Conservation (phyloP, 176 grass and related monocot genomes). For the Neostapfia colusana region DNA sequence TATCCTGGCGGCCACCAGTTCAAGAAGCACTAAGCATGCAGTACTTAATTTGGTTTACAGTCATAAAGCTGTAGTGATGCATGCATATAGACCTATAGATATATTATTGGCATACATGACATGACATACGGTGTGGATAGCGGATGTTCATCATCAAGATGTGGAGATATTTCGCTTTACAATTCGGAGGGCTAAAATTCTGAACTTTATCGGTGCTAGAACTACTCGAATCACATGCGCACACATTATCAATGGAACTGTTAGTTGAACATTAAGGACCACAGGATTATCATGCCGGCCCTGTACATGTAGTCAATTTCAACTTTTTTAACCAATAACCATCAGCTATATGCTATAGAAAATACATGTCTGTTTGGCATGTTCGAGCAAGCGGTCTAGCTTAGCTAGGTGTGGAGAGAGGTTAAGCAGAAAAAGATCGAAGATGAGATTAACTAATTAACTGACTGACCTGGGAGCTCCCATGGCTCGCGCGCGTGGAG, state of each 20-base stretch:
- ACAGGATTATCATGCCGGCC: no score
- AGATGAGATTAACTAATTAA: background rate
- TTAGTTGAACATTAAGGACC: background rate
- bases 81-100: background rate
- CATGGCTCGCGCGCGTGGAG: conserved; percentile 73
- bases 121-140: no score
- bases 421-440: background rate
- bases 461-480: conserved; percentile 67
- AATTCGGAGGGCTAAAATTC: background rate
- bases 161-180: background rate
- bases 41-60: background rate
- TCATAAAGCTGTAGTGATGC: background rate
- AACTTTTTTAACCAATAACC: no score
- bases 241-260: background rate
- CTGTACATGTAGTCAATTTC: no score
- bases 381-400: background rate
- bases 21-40: background rate
- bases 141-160: background rate
- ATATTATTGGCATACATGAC: background rate
- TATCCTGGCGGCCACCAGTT: background rate
- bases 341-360: no score
- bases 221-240: background rate
- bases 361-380: no score
- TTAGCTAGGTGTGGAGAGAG: background rate
- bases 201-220: background rate